Evolutionary conservation across 2,329 filamentous ascomycete species (phyloP).

Genomic region (Chaetomium sp.): DNA sequence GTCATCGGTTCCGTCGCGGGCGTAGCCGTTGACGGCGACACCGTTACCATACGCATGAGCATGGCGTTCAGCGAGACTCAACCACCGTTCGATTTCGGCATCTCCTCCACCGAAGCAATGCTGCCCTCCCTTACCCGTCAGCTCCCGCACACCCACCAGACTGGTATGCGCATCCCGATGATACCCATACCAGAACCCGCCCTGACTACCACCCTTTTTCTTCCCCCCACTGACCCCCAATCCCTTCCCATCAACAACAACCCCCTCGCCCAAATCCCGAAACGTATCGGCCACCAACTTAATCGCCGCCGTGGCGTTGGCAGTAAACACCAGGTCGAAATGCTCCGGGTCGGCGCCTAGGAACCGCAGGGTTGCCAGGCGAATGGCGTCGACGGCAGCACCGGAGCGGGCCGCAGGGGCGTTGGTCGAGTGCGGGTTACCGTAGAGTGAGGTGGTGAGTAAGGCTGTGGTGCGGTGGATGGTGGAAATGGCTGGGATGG

Average conservation of each 20-base stretch:
- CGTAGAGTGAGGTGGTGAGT: constrained; percentile 53
- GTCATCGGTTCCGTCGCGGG: too few species aligned
- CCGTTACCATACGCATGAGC: too few species aligned
- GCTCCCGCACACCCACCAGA: constrained; percentile 62
- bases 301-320: constrained; percentile 57
- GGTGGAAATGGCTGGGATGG: constrained; percentile 52
- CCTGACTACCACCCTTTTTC: constrained; percentile 25
- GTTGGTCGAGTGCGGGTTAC: constrained; percentile 62
- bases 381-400: constrained; percentile 49
- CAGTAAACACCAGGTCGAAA: constrained; percentile 56
- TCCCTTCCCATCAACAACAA: neutral
- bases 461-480: constrained; percentile 49
- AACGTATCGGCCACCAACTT: constrained; percentile 56
- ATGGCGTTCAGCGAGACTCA: constrained; percentile 17
- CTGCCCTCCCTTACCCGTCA: constrained; percentile 50
- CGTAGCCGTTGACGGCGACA: too few species aligned
- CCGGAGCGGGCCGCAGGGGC: constrained; percentile 52
- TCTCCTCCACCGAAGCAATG: constrained; percentile 56
- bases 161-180: constrained; percentile 58
- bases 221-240: too few species aligned
- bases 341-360: constrained; percentile 52
- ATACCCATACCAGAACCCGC: constrained; percentile 52
- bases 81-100: constrained; percentile 40
- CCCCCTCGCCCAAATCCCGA: constrained; percentile 41
- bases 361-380: constrained; percentile 48